A percentile compares a stretch with the other conserved stretches of the same genome.
Conservation (phyloP, 2,329 filamentous ascomycete species). For the Diaporthe aspalathi region DNA sequence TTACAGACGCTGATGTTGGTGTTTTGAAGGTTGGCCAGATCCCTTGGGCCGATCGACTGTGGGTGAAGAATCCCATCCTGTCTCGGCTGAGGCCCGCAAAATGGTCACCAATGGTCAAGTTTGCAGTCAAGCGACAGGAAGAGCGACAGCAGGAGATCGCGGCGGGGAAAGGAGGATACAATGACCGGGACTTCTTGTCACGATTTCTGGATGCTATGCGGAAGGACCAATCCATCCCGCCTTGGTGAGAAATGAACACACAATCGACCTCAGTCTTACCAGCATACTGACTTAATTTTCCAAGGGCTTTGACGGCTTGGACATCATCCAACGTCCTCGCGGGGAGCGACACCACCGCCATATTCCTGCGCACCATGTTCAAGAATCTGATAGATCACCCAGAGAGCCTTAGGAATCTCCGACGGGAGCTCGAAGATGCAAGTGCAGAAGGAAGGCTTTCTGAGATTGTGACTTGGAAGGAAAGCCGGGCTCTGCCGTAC, state of each 20-base stretch:
- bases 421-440: not conserved
- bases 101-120: not conserved
- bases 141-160: not conserved
- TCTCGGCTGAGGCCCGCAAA: not conserved
- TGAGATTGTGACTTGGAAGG: not conserved
- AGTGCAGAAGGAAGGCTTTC: not conserved
- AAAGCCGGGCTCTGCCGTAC: not conserved
- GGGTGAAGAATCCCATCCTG: not conserved
- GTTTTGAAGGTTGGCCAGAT: not conserved
- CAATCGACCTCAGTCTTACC: not conserved
- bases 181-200: not conserved
- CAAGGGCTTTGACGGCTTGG: not conserved
- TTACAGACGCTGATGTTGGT: no score
- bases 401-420: not conserved
- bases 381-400: not conserved
- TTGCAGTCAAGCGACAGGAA: not conserved
- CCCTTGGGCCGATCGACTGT: not conserved
- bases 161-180: not conserved
- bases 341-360: conserved; percentile 49
- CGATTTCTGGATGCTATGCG: not conserved
- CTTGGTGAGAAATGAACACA: not conserved
- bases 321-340: conserved; percentile 43
- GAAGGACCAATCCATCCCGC: not conserved
- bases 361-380: not conserved
- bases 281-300: not conserved